phyloP scores from a whole-genome alignment of 1,284 basidiomycete genomes.

The Naganishia cerealis region DNA sequence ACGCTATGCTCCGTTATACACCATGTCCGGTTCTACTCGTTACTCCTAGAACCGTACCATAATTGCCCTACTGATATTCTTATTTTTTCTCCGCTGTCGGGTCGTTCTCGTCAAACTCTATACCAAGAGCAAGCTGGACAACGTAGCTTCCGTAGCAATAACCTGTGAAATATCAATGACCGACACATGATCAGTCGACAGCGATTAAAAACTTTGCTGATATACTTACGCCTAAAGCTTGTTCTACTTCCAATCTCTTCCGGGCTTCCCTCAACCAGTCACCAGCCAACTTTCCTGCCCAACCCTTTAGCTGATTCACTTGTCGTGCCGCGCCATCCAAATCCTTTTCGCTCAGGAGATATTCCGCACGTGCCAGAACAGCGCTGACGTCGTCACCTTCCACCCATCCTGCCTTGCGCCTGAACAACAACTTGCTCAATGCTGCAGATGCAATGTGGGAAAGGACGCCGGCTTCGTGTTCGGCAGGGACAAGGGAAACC shows the following conservation, averaged over 20 bases:
- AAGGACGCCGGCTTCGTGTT: slow-evolving; percentile 77
- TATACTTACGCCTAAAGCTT: slow-evolving; percentile 76
- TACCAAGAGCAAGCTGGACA: slow-evolving; percentile 38
- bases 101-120: neutral
- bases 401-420: slow-evolving; percentile 66
- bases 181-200: neutral
- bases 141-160: slow-evolving; percentile 69
- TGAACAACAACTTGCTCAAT: slow-evolving; percentile 76
- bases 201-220: neutral
- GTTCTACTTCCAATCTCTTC: slow-evolving; percentile 83
- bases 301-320: slow-evolving; percentile 83
- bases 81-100: neutral
- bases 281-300: slow-evolving; percentile 74
- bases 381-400: slow-evolving; percentile 81
- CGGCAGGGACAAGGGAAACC: slow-evolving; percentile 80
- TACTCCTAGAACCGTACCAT: neutral
- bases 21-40: neutral
- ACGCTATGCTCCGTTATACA: slow-evolving; percentile 6
- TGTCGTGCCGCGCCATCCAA: slow-evolving; percentile 87
- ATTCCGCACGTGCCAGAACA: slow-evolving; percentile 84
- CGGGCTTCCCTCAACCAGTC: slow-evolving; percentile 94
- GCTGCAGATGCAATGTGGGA: slow-evolving; percentile 80
- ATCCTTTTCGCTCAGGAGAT: slow-evolving; percentile 86
- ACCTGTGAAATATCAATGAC: slow-evolving; percentile 58
- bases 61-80: neutral